phyloP scores from a whole-genome alignment of 352 stramenopile genomes.

The Globisporangium nodosum region DNA sequence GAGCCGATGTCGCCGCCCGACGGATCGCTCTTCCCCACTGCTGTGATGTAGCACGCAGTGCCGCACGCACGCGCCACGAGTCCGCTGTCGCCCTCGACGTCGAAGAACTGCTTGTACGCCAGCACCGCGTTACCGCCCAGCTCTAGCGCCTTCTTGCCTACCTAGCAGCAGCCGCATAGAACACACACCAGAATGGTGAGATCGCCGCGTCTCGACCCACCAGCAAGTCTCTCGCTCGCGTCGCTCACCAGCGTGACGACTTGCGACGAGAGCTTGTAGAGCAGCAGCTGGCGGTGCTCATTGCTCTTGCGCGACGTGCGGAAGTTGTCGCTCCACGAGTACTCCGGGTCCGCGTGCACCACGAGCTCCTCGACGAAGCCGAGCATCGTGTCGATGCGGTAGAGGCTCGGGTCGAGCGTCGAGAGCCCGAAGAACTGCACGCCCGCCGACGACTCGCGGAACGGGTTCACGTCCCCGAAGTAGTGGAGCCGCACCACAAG shows the following conservation, averaged over 20 bases:
- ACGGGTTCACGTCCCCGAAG: conserved; percentile 97
- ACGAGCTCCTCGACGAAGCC: conserved; percentile 96
- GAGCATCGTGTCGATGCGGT: conserved; percentile 87
- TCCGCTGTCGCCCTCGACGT: conserved; percentile 98
- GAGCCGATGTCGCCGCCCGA: neutral
- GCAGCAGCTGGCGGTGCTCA: conserved; percentile 92
- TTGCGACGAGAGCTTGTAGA: conserved; percentile 93
- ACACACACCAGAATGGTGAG: neutral
- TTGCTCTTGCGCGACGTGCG: conserved; percentile 91
- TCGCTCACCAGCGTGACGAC: conserved; percentile 52
- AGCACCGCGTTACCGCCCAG: conserved; percentile 98
- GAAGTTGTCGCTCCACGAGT: conserved; percentile 96
- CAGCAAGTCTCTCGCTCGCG: neutral
- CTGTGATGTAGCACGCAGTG: conserved; percentile 83
- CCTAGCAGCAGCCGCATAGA: conserved; percentile 32
- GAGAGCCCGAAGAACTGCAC: conserved; percentile 97
- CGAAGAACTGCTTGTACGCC: conserved; percentile 97
- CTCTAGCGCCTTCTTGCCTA: conserved; percentile 95
- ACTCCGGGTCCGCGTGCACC: conserved; percentile 98
- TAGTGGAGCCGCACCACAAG: conserved; percentile 96
- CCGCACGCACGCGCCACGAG: conserved; percentile 96
- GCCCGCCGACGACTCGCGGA: conserved; percentile 95
- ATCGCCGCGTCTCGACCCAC: neutral
- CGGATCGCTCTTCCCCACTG: conserved; percentile 52
- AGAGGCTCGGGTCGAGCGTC: conserved; percentile 87